Conservation (phyloP, 306 rosid species). For the Potentilla sterilis region DNA sequence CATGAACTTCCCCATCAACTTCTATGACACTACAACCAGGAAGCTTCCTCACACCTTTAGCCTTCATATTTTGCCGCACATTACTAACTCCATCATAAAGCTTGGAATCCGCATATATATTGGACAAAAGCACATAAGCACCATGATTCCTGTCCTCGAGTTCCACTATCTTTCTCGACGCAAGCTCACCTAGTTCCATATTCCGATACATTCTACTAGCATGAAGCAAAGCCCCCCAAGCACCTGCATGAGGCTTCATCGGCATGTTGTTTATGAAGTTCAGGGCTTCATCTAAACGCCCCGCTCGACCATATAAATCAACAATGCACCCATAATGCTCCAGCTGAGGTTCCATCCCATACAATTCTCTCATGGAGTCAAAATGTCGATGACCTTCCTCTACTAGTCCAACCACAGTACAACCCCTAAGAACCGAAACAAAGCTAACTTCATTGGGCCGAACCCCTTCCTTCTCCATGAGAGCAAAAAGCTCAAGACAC, state of each 20-base stretch:
- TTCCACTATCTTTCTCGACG: slow-evolving; percentile 45
- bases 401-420: slow-evolving; percentile 59
- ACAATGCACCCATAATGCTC: slow-evolving; percentile 70
- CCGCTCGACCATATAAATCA: slow-evolving; percentile 61
- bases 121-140: slow-evolving; percentile 58
- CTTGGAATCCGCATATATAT: slow-evolving; percentile 56
- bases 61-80: slow-evolving; percentile 47
- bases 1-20: slow-evolving; percentile 32
- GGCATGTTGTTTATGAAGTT: slow-evolving; percentile 58
- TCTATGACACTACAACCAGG: slow-evolving; percentile 72
- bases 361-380: slow-evolving; percentile 42
- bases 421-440: slow-evolving; percentile 49
- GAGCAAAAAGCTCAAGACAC: slow-evolving; percentile 45
- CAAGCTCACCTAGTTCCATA: slow-evolving; percentile 48
- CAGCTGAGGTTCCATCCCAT: slow-evolving; percentile 47
- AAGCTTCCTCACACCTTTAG: slow-evolving; percentile 54
- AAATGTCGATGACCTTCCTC: slow-evolving; percentile 50
- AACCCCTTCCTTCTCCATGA: slow-evolving; percentile 45
- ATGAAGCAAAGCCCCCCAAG: slow-evolving; percentile 66
- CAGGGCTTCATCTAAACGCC: slow-evolving; percentile 53
- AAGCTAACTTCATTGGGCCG: slow-evolving; percentile 50
- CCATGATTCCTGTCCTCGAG: slow-evolving; percentile 51
- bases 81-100: slow-evolving; percentile 45
- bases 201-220: slow-evolving; percentile 55
- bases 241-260: slow-evolving; percentile 54